These are phyloP conservation scores for Babesia caballi DNA, from an alignment of 169 alveolate species.

Conservation along the genomic window DNA sequence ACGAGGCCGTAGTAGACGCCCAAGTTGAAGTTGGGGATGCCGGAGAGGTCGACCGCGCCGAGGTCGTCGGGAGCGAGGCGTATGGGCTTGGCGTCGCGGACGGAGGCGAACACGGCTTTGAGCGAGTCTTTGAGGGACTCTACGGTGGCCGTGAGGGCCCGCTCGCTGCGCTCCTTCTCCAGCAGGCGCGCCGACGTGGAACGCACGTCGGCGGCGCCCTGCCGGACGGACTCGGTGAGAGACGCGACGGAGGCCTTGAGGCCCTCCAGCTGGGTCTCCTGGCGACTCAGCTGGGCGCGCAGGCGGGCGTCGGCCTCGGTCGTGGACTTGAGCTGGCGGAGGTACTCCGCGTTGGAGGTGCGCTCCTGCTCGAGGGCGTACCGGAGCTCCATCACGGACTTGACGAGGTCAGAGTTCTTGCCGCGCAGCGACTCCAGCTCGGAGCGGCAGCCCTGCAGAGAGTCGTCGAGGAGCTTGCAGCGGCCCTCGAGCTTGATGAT, in stretches of 20 bases:
- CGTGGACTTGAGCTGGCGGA: slow-evolving; percentile 9
- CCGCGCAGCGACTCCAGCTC: slow-evolving; percentile 44
- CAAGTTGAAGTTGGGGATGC: slow-evolving; percentile 7
- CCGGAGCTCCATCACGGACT: slow-evolving; percentile 44
- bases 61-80: not conserved
- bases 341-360: slow-evolving; percentile 21
- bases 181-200: not conserved
- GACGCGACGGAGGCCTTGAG: slow-evolving; percentile 44
- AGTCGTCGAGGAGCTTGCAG: slow-evolving; percentile 40
- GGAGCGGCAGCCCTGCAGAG: not conserved
- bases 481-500: slow-evolving; percentile 48
- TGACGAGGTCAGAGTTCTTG: slow-evolving; percentile 33
- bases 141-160: slow-evolving; percentile 3
- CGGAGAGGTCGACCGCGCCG: slow-evolving; percentile 8
- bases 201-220: slow-evolving; percentile 26
- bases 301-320: slow-evolving; percentile 38
- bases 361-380: slow-evolving; percentile 53
- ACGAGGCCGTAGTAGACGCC: slow-evolving; percentile 8
- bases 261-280: slow-evolving; percentile 26
- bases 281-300: slow-evolving; percentile 17
- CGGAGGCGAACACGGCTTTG: not conserved
- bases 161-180: slow-evolving; percentile 23
- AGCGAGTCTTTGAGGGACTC: not conserved
- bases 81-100: slow-evolving; percentile 18
- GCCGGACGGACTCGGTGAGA: slow-evolving; percentile 13